Base-by-base conservation (phyloP, 192 early-diverging fungal species). In the Mortierella antarctica region DNA sequence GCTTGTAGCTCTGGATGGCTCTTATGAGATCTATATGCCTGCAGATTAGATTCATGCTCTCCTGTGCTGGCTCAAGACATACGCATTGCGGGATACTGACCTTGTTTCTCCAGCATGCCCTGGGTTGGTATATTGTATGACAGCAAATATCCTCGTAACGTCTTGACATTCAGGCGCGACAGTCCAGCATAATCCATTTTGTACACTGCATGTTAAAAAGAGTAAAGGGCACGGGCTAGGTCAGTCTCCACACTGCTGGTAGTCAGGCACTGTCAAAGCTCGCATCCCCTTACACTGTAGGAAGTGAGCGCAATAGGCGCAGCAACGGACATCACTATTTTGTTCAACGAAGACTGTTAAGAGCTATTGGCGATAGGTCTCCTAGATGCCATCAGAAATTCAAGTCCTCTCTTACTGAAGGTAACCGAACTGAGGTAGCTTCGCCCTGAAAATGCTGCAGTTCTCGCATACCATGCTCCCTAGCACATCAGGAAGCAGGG, bases 51-150 rank as follows among this genome's bases (percentile, higher is more conserved):
- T 40, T 9, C 15, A 12, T 39, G 31, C 13, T 39, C 5, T 53
- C 50, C 50, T 53, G 63, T 10, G 7, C 12, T 7, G n/a, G 6
- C 39, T 41, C 50, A 17, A 7, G 20, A 14, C 49, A 13, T 18
- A 11, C 9, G 8, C 0, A 6, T 48, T 13, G 13, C 54, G 17
- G 4, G 12, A 49, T 48, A 63, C 70, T 63, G 48, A 80, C 77
- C 77, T 68, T 71, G 77, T 45, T 80, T 80, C 49, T 80, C 77
- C 20, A 80, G 58, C 77, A 80, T 80, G 65, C 77, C 77, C 40
- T 72, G 69, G 11, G 77, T 80, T 57, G 77, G 58, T 23, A 80
- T 64, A 47, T 80, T 80, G 54, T 80, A 80, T 0, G 77, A 80
- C 6, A 67, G 48, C 9, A 80, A 46, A 41, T 80, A 80, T 63